Base-by-base conservation (phyloP, 1,284 basidiomycete genomes). In the Sanghuangporus weigelae region DNA sequence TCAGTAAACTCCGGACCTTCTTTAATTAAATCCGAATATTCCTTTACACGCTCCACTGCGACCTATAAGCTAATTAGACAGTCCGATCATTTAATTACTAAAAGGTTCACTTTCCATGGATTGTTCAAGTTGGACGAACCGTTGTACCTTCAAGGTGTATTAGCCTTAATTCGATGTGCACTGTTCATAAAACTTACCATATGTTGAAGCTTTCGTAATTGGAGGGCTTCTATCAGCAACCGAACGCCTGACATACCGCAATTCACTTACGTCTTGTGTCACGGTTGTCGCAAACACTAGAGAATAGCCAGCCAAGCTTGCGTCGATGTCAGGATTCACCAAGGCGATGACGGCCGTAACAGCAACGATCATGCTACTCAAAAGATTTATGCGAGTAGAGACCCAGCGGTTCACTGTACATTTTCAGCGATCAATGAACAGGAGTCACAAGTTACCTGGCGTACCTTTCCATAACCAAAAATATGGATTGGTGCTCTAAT, bases 11-110 rank as follows among this genome's bases (percentile, higher is more conserved):
- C 93, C 1, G 92, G 80, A 12, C 87, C 82, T 76, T 96, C 93
- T 54, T 83, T 82, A 53, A 79, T 74, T 23, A 96, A 77, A 69
- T 95, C 92, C 1, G 92, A 90, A 74, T 94, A 96, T 72, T 95
- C 92, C 72, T 93, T 92, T 72, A 97, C 84, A 49, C 95, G 88
- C 74, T 97, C 95, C 55, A 98, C 79, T 16, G 93, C 93, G 66
- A 97, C 89, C 89, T 90, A 65, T 49, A 19, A 55, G 51, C 21
- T 19, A 46, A 59, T 59, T 12, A 50, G 35, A 8, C 53, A 59
- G 50, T 31, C 50, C 21, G 26, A 54, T n/a, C 48, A 8, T 14
- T 11, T 14, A 1, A 10, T 42, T 8, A 57, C 31, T 42, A 61
- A 39, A 49, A 50, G 67, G 60, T 38, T 2, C 31, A 64, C 79